These are phyloP conservation scores for Aspergillus sp. DNA, from an alignment of 2,329 filamentous ascomycete species.

Conservation along the genomic window DNA sequence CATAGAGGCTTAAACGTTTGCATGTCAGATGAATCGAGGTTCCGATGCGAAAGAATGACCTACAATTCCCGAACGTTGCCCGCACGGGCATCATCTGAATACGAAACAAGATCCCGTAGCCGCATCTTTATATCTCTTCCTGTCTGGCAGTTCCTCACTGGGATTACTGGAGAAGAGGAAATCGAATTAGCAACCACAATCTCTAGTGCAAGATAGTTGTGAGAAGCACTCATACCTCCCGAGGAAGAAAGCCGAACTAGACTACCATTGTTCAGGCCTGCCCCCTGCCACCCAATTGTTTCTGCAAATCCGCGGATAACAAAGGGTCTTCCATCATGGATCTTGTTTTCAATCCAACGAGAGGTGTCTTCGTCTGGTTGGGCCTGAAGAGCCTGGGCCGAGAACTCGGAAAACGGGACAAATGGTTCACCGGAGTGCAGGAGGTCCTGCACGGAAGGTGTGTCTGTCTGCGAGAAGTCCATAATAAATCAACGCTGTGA, in stretches of 20 bases:
- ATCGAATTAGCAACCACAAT: background rate
- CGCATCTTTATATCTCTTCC: constrained; percentile 34
- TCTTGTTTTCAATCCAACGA: constrained; percentile 30
- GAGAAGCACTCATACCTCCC: constrained; percentile 24
- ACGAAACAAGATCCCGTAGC: constrained; percentile 30
- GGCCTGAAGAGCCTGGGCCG: constrained; percentile 9
- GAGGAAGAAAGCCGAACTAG: constrained; percentile 34
- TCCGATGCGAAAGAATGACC: constrained; percentile 23
- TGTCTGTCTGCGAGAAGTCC: constrained; percentile 3
- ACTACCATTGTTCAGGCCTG: constrained; percentile 29
- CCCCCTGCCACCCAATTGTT: constrained; percentile 27
- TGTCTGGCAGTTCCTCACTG: constrained; percentile 36
- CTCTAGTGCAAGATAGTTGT: background rate
- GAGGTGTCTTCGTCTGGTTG: constrained; percentile 7
- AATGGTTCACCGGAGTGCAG: constrained; percentile 15
- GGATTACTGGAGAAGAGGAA: constrained; percentile 25
- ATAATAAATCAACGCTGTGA: background rate
- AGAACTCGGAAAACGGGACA: constrained; percentile 23
- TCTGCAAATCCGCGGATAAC: constrained; percentile 35
- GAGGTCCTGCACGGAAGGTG: constrained; percentile 13
- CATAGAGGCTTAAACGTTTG: constrained; percentile 33
- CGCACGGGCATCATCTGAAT: constrained; percentile 2
- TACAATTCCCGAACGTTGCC: constrained; percentile 19
- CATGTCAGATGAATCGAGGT: background rate
- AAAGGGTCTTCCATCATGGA: constrained; percentile 34